These are phyloP conservation scores for Coffea humblotiana DNA, from an alignment of 305 asterid species.

Conservation along the genomic window DNA sequence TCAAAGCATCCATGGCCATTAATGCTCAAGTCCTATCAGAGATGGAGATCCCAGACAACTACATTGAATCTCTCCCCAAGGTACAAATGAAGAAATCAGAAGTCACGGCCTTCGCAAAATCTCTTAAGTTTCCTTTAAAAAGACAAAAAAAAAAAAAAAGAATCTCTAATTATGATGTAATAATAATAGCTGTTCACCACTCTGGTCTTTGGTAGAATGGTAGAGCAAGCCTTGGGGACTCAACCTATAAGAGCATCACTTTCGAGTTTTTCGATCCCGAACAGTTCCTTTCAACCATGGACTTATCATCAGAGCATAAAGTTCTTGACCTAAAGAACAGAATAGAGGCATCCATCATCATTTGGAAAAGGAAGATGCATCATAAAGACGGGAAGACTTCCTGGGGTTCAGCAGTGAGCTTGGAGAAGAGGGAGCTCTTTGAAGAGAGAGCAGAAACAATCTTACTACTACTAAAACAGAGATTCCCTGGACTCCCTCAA, in stretches of 20 bases:
- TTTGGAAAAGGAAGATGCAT: conserved; percentile 83
- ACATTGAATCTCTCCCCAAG: conserved; percentile 89
- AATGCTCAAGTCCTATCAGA: conserved; percentile 84
- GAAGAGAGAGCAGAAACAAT: conserved; percentile 88
- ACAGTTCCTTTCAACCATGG: conserved; percentile 63
- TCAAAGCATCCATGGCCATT: conserved; percentile 85
- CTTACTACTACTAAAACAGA: conserved; percentile 66
- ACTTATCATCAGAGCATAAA: conserved; percentile 77
- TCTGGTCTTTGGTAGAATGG: conserved; percentile 57
- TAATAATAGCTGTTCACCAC: neutral
- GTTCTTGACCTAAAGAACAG: conserved; percentile 80
- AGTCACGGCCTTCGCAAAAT: neutral
- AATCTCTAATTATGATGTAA: too few relatives aligned
- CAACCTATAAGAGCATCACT: conserved; percentile 65
- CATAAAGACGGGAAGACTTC: conserved; percentile 64
- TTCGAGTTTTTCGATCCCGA: conserved; percentile 69
- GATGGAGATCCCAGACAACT: conserved; percentile 87
- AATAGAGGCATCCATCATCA: conserved; percentile 88
- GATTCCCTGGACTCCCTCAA: conserved; percentile 80
- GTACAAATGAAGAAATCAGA: conserved; percentile 24
- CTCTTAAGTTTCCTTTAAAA: neutral
- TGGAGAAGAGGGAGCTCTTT: conserved; percentile 82
- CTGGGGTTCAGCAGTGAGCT: conserved; percentile 74
- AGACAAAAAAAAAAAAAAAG: too few relatives aligned
- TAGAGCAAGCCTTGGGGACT: conserved; percentile 77